These are phyloP conservation scores for Grosmannia clavigera DNA, from an alignment of 2,329 filamentous ascomycete species.

Conservation along the genomic window DNA sequence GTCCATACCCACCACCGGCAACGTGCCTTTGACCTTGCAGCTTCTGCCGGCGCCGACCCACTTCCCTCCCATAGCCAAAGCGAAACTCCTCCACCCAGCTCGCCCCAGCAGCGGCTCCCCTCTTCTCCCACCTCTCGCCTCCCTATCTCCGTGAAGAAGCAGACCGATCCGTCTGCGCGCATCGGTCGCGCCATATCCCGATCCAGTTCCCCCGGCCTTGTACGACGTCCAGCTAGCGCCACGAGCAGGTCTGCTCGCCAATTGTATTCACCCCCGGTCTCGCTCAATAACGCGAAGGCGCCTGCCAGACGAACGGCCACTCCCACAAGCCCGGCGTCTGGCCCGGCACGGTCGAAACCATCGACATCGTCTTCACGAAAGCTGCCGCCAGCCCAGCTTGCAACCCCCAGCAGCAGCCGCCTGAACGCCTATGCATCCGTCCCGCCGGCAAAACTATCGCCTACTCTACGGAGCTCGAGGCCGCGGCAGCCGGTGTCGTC, in stretches of 20 bases:
- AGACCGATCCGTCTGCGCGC: slow-evolving; percentile 21
- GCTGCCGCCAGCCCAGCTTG: slow-evolving; percentile 25
- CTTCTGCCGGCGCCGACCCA: neutral
- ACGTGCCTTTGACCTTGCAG: neutral
- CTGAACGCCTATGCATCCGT: slow-evolving; percentile 64
- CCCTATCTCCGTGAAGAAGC: slow-evolving; percentile 26
- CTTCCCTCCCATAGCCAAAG: neutral
- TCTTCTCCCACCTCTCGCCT: slow-evolving; percentile 23
- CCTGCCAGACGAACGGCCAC: slow-evolving; percentile 21
- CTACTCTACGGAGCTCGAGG: slow-evolving; percentile 66
- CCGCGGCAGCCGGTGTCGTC: slow-evolving; percentile 68
- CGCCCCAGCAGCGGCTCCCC: slow-evolving; percentile 6
- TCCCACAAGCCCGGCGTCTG: slow-evolving; percentile 11
- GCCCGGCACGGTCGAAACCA: slow-evolving; percentile 25
- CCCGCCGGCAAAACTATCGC: slow-evolving; percentile 60
- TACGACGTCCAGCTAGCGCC: slow-evolving; percentile 20
- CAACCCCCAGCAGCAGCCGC: slow-evolving; percentile 40
- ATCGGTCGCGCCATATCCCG: slow-evolving; percentile 37
- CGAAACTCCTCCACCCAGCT: neutral
- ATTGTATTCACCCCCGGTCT: slow-evolving; percentile 19
- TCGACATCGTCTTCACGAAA: slow-evolving; percentile 20
- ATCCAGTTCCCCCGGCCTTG: slow-evolving; percentile 41
- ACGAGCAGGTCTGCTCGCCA: slow-evolving; percentile 23
- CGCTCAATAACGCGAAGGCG: slow-evolving; percentile 25
- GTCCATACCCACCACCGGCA: slow-evolving; percentile 1